phyloP scores from a whole-genome alignment of 176 grass and related monocot genomes.

The maize (Zea mays) region DNA sequence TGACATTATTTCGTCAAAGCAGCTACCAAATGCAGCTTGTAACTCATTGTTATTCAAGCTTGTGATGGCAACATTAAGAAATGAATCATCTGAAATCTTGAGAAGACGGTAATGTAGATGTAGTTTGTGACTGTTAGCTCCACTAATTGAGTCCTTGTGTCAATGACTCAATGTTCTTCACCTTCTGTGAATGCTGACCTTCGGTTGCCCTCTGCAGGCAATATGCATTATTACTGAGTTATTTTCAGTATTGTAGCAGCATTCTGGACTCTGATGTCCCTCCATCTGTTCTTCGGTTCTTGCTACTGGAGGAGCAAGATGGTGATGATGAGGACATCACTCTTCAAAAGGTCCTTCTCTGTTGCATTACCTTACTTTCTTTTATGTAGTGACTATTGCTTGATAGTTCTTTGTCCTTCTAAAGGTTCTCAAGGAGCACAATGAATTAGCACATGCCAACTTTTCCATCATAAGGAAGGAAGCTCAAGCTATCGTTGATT shows the following conservation, averaged over 20 bases:
- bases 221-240: conserved; percentile 94
- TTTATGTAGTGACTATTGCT: not conserved
- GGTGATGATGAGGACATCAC: conserved; percentile 77
- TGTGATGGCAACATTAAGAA: conserved; percentile 74
- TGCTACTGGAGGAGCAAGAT: conserved; percentile 85
- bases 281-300: conserved; percentile 65
- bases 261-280: conserved; percentile 87
- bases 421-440: conserved; percentile 86
- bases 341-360: conserved; percentile 75
- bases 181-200: conserved; percentile 19
- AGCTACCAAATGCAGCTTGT: conserved; percentile 83
- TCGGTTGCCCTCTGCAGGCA: conserved; percentile 61
- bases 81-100: conserved; percentile 89
- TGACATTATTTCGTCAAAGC: conserved; percentile 79
- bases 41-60: conserved; percentile 91
- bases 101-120: conserved; percentile 74
- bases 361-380: conserved; percentile 8
- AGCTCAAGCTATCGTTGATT: conserved; percentile 75
- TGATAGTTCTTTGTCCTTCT: conserved; percentile 30
- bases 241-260: conserved; percentile 89
- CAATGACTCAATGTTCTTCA: conserved; percentile 20
- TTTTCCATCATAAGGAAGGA: conserved; percentile 95
- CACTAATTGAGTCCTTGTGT: conserved; percentile 4
- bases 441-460: conserved; percentile 65
- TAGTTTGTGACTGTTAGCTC: conserved; percentile 22